Percentiles rank a stretch among this genome's conserved stretches.
Evolutionary conservation across 805 yeast genomes (phyloP).

Genomic region (Naumovozyma baii): DNA sequence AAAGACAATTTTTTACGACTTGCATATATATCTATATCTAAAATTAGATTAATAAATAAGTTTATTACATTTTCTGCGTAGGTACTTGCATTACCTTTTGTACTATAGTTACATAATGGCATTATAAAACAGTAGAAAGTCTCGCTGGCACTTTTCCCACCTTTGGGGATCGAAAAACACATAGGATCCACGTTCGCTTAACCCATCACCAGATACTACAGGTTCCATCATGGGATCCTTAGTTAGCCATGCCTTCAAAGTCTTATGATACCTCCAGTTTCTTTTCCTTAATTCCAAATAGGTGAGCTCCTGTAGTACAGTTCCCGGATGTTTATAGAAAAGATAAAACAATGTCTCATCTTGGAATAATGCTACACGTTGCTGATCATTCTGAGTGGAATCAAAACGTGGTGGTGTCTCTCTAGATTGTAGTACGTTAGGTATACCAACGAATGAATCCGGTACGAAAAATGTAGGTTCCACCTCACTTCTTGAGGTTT

Average conservation of each 20-base stretch:
- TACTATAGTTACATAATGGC: constrained; percentile 44
- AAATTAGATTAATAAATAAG: not conserved
- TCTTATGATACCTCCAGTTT: constrained; percentile 96
- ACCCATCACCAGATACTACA: constrained; percentile 59
- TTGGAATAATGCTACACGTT: constrained; percentile 53
- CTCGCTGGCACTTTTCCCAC: constrained; percentile 88
- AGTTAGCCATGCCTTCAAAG: constrained; percentile 91
- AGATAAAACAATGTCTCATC: constrained; percentile 92
- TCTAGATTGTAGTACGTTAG: constrained; percentile 24
- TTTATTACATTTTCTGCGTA: too few species aligned
- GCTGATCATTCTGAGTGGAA: constrained; percentile 29
- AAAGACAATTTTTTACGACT: too few species aligned
- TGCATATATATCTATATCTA: constrained; percentile 2
- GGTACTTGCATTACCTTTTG: too few species aligned
- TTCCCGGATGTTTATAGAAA: constrained; percentile 88
- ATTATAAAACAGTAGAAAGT: constrained; percentile 50
- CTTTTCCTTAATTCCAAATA: constrained; percentile 84
- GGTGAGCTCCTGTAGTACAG: constrained; percentile 85
- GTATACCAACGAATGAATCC: constrained; percentile 35
- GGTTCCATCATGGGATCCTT: constrained; percentile 89
- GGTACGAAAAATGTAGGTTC: constrained; percentile 76
- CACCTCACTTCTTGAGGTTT: constrained; percentile 80
- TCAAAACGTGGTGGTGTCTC: constrained; percentile 27
- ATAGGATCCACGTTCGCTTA: constrained; percentile 83
- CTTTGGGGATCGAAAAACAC: constrained; percentile 90